These are phyloP conservation scores for Geotrichum europaeum DNA, from an alignment of 1,139 yeast species.

Conservation along the genomic window DNA sequence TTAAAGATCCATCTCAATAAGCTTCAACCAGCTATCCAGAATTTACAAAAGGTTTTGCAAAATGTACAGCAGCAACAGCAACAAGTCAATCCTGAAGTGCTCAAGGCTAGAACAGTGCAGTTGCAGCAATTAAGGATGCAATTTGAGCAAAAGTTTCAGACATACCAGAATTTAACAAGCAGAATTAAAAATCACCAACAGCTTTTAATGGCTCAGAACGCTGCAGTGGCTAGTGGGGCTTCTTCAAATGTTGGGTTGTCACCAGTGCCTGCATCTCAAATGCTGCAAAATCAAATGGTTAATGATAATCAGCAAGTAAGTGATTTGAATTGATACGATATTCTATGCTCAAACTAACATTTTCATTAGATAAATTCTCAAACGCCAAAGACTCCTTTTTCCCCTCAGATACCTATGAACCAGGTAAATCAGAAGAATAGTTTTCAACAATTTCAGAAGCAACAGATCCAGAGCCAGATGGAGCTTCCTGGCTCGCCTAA, in stretches of 20 bases:
- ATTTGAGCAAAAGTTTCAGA: neutral
- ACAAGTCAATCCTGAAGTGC: neutral
- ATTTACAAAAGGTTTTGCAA: neutral
- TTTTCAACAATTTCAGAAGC: neutral
- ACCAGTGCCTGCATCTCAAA: neutral
- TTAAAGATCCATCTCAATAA: neutral
- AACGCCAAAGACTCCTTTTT: neutral
- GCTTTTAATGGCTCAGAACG: neutral
- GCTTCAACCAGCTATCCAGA: neutral
- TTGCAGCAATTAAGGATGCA: neutral
- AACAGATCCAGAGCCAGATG: conserved; percentile 5
- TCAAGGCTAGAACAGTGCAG: neutral
- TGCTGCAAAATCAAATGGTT: neutral
- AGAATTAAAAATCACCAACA: neutral
- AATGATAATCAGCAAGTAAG: neutral
- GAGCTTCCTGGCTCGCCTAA: neutral
- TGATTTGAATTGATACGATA: neutral
- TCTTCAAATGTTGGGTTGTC: neutral
- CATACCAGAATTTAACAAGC: neutral
- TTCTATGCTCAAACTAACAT: neutral
- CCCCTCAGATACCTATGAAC: neutral
- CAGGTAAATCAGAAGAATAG: neutral
- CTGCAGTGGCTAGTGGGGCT: neutral
- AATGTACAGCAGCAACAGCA: neutral
- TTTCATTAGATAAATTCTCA: neutral